A percentile compares a stretch with the other conserved stretches of the same genome.
Conservation (phyloP, 73 alveolate species). For the Blepharisma japonicum region DNA sequence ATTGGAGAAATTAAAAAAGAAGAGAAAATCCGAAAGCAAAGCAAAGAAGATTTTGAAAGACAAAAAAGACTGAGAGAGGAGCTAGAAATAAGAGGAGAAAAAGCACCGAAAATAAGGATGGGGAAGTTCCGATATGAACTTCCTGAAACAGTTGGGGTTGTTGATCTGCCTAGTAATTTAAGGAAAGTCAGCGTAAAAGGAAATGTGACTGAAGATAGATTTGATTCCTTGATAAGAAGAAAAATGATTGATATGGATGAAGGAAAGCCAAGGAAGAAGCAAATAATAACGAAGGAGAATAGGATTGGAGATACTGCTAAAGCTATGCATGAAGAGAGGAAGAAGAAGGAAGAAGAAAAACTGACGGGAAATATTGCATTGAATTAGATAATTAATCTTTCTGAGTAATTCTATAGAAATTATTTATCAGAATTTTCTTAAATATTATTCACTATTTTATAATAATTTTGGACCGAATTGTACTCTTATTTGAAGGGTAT, state of each 20-base stretch:
- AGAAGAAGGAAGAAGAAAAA: too few relatives aligned
- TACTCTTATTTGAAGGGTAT: too few relatives aligned
- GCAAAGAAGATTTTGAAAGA: not conserved
- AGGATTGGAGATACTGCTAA: too few relatives aligned
- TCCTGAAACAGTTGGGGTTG: not conserved
- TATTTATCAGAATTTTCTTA: too few relatives aligned
- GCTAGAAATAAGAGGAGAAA: constrained; percentile 15
- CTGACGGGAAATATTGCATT: too few relatives aligned
- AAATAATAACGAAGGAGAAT: not conserved
- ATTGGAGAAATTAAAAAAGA: not conserved
- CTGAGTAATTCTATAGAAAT: too few relatives aligned
- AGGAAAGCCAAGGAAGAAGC: constrained; percentile 34
- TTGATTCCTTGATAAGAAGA: constrained; percentile 15
- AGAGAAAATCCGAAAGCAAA: not conserved
- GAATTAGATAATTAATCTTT: too few relatives aligned
- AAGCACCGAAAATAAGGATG: constrained; percentile 26
- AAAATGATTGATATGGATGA: constrained; percentile 21
- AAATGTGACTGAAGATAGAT: constrained; percentile 22
- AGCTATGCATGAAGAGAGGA: too few relatives aligned
- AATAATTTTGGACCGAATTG: too few relatives aligned
- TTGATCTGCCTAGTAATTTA: not conserved
- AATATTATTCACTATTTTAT: too few relatives aligned
- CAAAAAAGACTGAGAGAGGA: not conserved
- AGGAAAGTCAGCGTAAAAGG: constrained; percentile 8
- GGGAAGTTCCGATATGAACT: constrained; percentile 31